Conservation (phyloP, 805 yeast genomes). For the Candida succiphila region DNA sequence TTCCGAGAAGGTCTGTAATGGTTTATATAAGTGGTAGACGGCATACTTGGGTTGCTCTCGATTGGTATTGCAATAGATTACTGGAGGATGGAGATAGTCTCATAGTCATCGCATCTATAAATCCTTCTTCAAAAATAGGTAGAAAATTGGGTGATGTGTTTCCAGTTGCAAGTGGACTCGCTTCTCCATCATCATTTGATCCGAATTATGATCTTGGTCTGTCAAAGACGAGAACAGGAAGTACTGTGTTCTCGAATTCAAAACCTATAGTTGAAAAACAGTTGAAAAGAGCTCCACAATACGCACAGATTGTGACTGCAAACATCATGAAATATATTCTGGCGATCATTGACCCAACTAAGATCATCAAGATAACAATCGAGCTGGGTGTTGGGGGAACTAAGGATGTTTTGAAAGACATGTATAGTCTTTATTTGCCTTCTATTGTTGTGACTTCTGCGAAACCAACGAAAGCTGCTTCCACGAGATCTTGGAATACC, state of each 20-base stretch:
- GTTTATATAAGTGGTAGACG: constrained; percentile 61
- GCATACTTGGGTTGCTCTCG: constrained; percentile 79
- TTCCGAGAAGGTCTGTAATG: constrained; percentile 46
- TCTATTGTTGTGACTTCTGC: constrained; percentile 46
- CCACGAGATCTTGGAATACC: constrained; percentile 50
- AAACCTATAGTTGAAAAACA: constrained; percentile 22
- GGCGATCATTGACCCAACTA: constrained; percentile 33
- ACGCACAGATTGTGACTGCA: constrained; percentile 31
- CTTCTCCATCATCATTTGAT: constrained; percentile 12
- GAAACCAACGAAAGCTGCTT: constrained; percentile 38
- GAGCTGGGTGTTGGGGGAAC: constrained; percentile 55
- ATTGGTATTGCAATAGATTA: constrained; percentile 49
- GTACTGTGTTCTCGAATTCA: not conserved
- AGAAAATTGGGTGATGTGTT: constrained; percentile 11
- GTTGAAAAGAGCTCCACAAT: constrained; percentile 35
- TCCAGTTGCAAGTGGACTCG: constrained; percentile 2
- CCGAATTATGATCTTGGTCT: no score
- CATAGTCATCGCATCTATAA: constrained; percentile 48
- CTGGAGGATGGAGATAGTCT: constrained; percentile 59
- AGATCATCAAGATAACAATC: constrained; percentile 41
- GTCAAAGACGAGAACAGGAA: constrained; percentile 3
- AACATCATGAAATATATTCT: constrained; percentile 44
- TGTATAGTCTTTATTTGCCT: constrained; percentile 54
- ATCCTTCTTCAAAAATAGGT: constrained; percentile 14
- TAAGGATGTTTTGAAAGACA: constrained; percentile 45